phyloP scores from a whole-genome alignment of 2,329 filamentous ascomycete genomes.

The Aspergillus aculeatus region DNA sequence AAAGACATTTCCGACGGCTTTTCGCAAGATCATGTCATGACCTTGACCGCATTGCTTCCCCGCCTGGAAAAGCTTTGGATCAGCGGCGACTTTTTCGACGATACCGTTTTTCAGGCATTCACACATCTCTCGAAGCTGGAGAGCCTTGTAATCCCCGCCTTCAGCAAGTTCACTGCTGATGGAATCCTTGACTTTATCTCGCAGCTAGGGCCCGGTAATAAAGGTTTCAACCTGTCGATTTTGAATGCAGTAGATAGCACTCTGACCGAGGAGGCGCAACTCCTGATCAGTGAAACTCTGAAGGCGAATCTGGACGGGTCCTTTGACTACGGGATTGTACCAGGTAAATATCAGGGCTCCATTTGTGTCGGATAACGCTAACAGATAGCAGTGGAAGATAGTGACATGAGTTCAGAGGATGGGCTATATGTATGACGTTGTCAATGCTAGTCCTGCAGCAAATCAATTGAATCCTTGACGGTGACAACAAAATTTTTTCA shows the following conservation, averaged over 20 bases:
- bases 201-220: slow-evolving; percentile 28
- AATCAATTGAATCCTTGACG: background rate
- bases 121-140: slow-evolving; percentile 28
- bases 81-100: slow-evolving; percentile 31
- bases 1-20: slow-evolving; percentile 37
- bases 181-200: slow-evolving; percentile 34
- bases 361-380: slow-evolving; percentile 5
- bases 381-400: slow-evolving; percentile 23
- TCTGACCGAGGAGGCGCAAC: slow-evolving; percentile 28
- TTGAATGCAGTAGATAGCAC: slow-evolving; percentile 25
- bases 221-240: slow-evolving; percentile 31
- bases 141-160: slow-evolving; percentile 30
- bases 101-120: slow-evolving; percentile 27
- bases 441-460: background rate
- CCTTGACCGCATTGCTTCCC: slow-evolving; percentile 29
- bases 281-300: slow-evolving; percentile 29
- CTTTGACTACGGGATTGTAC: slow-evolving; percentile 26
- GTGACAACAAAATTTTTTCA: background rate
- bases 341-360: slow-evolving; percentile 12
- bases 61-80: slow-evolving; percentile 35
- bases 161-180: slow-evolving; percentile 33
- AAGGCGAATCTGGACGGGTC: slow-evolving; percentile 20
- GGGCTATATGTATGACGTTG: slow-evolving; percentile 18
- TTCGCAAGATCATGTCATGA: slow-evolving; percentile 28
- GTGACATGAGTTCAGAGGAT: slow-evolving; percentile 19